These are phyloP conservation scores for Coemansia pectinata DNA, from an alignment of 192 early-diverging fungal species.

Conservation along the genomic window DNA sequence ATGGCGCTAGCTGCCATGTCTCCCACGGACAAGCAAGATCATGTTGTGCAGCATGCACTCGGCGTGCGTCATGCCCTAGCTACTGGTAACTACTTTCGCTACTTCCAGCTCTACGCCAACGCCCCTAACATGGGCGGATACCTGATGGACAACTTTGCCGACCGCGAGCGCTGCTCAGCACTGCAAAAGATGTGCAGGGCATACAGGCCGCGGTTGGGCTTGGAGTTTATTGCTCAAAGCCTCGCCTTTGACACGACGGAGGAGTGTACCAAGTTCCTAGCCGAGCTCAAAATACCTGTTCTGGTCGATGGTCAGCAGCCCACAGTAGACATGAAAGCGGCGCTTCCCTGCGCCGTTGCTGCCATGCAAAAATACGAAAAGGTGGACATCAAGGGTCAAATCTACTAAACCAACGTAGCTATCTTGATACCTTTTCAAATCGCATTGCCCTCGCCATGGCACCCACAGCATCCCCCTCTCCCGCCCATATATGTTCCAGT, in stretches of 20 bases:
- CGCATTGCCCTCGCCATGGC: not conserved
- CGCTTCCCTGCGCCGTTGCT: conserved; percentile 53
- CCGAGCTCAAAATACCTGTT: conserved; percentile 33
- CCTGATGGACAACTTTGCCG: conserved; percentile 91
- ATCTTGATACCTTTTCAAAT: not conserved
- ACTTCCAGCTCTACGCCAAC: conserved; percentile 76
- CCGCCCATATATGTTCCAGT: not conserved
- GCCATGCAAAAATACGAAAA: conserved; percentile 64
- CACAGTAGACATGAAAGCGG: conserved; percentile 62
- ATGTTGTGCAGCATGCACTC: conserved; percentile 78
- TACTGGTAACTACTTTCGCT: conserved; percentile 80
- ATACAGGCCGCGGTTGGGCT: conserved; percentile 50
- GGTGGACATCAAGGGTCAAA: conserved; percentile 81
- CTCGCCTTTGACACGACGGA: conserved; percentile 64
- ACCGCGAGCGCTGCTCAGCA: conserved; percentile 80
- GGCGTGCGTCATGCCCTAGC: conserved; percentile 77
- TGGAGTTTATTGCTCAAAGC: conserved; percentile 60
- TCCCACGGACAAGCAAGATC: conserved; percentile 62
- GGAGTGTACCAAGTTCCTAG: conserved; percentile 58
- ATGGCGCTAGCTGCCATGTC: conserved; percentile 73
- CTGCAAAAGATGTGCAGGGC: conserved; percentile 77
- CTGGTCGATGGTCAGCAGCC: conserved; percentile 27
- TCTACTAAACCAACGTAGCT: conserved; percentile 38
- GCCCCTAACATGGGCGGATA: conserved; percentile 88
- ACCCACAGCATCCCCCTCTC: not conserved